These are phyloP conservation scores for Phalaenopsis equestris DNA, from an alignment of 106 monocot genomes.

Conservation along the genomic window DNA sequence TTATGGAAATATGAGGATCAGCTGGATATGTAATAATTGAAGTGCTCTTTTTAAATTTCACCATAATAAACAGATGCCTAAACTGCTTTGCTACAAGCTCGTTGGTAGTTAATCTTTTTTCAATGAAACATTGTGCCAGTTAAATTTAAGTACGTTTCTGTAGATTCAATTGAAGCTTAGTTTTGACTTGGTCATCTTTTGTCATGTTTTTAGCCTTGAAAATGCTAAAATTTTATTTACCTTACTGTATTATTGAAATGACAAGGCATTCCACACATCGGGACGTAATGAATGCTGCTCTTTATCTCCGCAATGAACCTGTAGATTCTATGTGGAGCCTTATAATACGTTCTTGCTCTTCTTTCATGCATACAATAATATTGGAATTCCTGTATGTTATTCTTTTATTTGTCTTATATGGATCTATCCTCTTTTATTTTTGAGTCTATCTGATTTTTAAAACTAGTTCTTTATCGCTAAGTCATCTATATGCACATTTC, in stretches of 20 bases:
- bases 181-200: neutral
- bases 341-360: neutral
- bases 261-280: neutral
- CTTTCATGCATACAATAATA: neutral
- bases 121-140: neutral
- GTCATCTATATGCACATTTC: neutral
- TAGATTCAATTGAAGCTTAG: neutral
- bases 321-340: neutral
- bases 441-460: neutral
- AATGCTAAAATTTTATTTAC: neutral
- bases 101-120: neutral
- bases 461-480: neutral
- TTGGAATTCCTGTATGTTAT: neutral
- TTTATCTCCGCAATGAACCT: neutral
- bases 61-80: neutral
- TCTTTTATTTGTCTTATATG: neutral
- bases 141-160: neutral
- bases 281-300: neutral
- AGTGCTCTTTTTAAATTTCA: too few relatives aligned
- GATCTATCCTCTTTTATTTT: neutral
- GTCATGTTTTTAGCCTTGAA: neutral
- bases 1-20: neutral
- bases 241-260: neutral
- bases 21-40: neutral
- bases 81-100: neutral